Base-by-base conservation (phyloP, 805 yeast species). In the Monosporozyma unispora region DNA sequence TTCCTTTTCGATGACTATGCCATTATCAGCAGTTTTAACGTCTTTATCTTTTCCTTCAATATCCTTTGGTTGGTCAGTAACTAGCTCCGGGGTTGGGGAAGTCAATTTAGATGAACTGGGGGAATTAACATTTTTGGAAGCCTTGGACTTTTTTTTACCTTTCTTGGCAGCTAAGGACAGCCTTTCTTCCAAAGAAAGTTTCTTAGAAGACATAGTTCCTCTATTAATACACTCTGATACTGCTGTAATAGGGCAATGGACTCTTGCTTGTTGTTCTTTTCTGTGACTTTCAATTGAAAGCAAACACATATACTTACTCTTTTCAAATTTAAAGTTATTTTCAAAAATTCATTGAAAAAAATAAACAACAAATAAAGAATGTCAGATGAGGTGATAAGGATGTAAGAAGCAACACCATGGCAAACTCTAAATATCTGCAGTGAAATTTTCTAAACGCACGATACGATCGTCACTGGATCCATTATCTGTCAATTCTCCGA, bases 111-210 rank as follows among this genome's bases (percentile, higher is more conserved):
- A 18, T 5, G 47, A 50, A 29, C 39, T 28, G 21, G 45, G 25
- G 7, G 46, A 38, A 28, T 21, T 22, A 5, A 19, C 23, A n/a
- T 38, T 31, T 22, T 27, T 28, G 21, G 47, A 33, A 14, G 49
- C 18, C 51, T 56, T 65, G 46, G 56, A 55, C 50, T 60, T 64
- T 52, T 58, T 60, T 44, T 62, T 59, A 37, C 69, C 69, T 41
- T 67, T 59, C 53, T 77, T 74, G 6, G 96, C 88, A 1, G 96
- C 96, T 53, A 81, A 66, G 1, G 93, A 95, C 47, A 90, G 72
- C 52, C 97, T 73, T 59, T 90, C 96, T 59, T 87, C 95, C 56
- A 91, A 71, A 0, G 96, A 81, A 18, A 87, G 68, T 53, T 90
- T 73, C 62, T 83, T 84, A 55, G 18, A 19, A 27, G 56, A 46